These are phyloP conservation scores for Pistacia integerrima DNA, from an alignment of 345 rosid genomes.

Conservation along the genomic window DNA sequence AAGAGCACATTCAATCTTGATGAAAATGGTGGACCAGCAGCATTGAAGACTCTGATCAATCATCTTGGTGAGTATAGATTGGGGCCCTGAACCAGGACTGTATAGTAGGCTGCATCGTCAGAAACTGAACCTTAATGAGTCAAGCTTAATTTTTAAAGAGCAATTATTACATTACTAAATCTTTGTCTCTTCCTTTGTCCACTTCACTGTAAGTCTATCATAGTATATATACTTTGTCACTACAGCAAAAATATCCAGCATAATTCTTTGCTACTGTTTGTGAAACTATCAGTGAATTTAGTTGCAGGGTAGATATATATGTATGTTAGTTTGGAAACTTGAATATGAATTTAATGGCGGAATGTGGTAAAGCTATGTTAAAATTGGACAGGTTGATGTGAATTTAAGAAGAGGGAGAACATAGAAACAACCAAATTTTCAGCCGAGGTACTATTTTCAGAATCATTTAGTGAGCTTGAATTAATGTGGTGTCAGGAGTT, in stretches of 20 bases:
- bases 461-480: background rate
- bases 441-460: background rate
- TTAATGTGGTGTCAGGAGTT: background rate
- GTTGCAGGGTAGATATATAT: background rate
- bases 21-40: background rate
- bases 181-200: background rate
- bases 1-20: background rate
- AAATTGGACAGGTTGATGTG: no score
- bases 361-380: no score
- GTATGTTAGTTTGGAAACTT: background rate
- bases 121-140: background rate
- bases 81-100: slow-evolving; percentile 3
- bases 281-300: background rate
- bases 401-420: background rate
- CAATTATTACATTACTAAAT: background rate
- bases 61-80: background rate
- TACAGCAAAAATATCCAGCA: background rate
- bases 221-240: background rate
- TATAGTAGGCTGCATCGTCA: background rate
- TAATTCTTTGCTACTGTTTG: background rate
- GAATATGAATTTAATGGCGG: background rate
- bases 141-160: slow-evolving; percentile 11
- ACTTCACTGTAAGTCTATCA: background rate
- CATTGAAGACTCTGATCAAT: background rate
- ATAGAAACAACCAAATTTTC: background rate